phyloP scores from a whole-genome alignment of 495 filamentous ascomycete genomes.

The Friedmanniomyces simplex region DNA sequence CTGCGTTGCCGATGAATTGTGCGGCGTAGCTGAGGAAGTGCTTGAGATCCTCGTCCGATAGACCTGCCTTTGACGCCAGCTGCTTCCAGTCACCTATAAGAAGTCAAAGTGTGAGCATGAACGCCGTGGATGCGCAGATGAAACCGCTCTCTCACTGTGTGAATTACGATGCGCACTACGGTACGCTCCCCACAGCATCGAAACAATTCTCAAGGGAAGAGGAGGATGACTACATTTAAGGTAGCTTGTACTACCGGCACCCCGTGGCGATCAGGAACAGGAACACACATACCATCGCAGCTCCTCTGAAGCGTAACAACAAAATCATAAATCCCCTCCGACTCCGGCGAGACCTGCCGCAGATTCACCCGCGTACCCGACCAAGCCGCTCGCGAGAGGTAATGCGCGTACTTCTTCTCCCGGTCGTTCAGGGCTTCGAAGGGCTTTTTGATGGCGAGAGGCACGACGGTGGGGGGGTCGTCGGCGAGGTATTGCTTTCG shows the following conservation, averaged over 20 bases:
- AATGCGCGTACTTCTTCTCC: slow-evolving; percentile 81
- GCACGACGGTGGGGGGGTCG: slow-evolving; percentile 75
- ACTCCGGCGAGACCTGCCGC: slow-evolving; percentile 83
- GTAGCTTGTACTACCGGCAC: too few species aligned
- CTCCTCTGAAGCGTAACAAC: slow-evolving; percentile 67
- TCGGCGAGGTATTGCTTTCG: slow-evolving; percentile 73
- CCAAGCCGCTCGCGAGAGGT: slow-evolving; percentile 80
- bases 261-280: too few species aligned
- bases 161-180: too few species aligned
- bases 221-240: neutral
- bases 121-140: too few species aligned
- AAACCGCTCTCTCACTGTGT: too few species aligned
- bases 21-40: slow-evolving; percentile 79
- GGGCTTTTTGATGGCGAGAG: slow-evolving; percentile 77
- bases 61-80: slow-evolving; percentile 55
- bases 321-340: slow-evolving; percentile 82
- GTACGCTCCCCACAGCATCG: neutral
- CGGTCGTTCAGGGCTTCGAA: slow-evolving; percentile 71
- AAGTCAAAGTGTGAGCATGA: neutral
- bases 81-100: slow-evolving; percentile 61
- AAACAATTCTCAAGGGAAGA: too few species aligned
- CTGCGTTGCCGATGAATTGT: slow-evolving; percentile 80
- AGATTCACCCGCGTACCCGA: slow-evolving; percentile 75
- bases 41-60: slow-evolving; percentile 57
- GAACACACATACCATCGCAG: slow-evolving; percentile 32